Evolutionary conservation across 352 stramenopile genomes (phyloP).

Genomic region (Globisporangium splendens): DNA sequence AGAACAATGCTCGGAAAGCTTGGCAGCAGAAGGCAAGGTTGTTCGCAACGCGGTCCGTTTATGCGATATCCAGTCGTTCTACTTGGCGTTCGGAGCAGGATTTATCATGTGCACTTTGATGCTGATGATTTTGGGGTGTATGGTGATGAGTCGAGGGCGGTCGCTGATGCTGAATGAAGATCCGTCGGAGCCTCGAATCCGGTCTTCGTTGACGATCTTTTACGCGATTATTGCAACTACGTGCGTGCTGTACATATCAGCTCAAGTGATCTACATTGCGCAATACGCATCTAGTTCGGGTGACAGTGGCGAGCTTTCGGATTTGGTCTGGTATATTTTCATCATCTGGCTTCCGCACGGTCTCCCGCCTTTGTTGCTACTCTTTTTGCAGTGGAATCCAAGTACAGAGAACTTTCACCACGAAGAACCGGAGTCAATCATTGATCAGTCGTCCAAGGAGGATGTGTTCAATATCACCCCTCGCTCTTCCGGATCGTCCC

Average conservation of each 20-base stretch:
- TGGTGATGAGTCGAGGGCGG: slow-evolving; percentile 83
- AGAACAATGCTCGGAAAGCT: slow-evolving; percentile 46
- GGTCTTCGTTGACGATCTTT: slow-evolving; percentile 84
- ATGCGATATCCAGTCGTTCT: slow-evolving; percentile 80
- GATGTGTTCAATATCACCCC: slow-evolving; percentile 84
- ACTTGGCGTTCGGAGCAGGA: slow-evolving; percentile 68
- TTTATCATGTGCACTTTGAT: slow-evolving; percentile 85
- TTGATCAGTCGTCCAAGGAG: slow-evolving; percentile 73
- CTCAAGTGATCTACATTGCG: slow-evolving; percentile 85
- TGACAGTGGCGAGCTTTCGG: slow-evolving; percentile 63
- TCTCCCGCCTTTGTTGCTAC: slow-evolving; percentile 64
- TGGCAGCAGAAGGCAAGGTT: slow-evolving; percentile 64
- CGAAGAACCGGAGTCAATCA: slow-evolving; percentile 46
- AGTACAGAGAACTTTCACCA: slow-evolving; percentile 63
- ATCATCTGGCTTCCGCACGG: slow-evolving; percentile 82
- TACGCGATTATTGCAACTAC: slow-evolving; percentile 87
- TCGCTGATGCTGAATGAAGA: slow-evolving; percentile 87
- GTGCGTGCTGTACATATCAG: slow-evolving; percentile 83
- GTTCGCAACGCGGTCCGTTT: slow-evolving; percentile 65
- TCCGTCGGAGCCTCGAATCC: slow-evolving; percentile 73
- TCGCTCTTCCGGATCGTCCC: slow-evolving; percentile 69
- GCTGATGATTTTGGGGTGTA: slow-evolving; percentile 82
- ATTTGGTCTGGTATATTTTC: slow-evolving; percentile 86
- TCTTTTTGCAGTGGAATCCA: slow-evolving; percentile 87
- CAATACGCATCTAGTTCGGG: slow-evolving; percentile 70